phyloP scores from a whole-genome alignment of 768 basidiomycete species.

The Suillus paluster region DNA sequence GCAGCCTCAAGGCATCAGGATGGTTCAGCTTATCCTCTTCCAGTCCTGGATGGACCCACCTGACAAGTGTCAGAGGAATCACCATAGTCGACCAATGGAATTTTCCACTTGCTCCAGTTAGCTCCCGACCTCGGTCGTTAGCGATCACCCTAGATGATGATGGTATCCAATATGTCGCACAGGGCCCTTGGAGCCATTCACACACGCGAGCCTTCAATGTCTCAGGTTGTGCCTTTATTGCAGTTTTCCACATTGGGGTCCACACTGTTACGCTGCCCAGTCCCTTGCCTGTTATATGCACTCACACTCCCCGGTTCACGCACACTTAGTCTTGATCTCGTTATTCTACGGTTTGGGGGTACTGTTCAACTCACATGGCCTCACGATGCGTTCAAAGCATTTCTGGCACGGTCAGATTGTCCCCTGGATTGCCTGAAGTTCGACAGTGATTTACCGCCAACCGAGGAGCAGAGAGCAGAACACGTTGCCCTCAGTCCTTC shows the following conservation, averaged over 20 bases:
- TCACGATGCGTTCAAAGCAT: slow-evolving; percentile 18
- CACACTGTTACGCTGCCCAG: too few species aligned
- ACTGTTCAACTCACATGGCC: too few species aligned
- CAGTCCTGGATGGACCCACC: slow-evolving; percentile 22
- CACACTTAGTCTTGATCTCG: too few species aligned
- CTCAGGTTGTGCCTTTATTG: too few species aligned
- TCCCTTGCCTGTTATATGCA: neutral
- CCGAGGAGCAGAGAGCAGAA: slow-evolving; percentile 16
- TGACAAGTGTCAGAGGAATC: slow-evolving; percentile 19
- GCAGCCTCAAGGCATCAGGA: too few species aligned
- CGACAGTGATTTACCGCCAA: too few species aligned
- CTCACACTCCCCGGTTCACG: neutral
- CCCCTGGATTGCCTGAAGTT: slow-evolving; percentile 25
- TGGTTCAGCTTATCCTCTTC: slow-evolving; percentile 12
- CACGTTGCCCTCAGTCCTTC: slow-evolving; percentile 21
- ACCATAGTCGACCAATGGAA: neutral
- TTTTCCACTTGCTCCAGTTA: slow-evolving; percentile 19
- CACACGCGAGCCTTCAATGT: slow-evolving; percentile 15
- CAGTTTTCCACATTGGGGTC: too few species aligned
- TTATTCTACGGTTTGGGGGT: too few species aligned
- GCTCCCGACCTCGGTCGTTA: slow-evolving; percentile 24
- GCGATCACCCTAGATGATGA: slow-evolving; percentile 11
- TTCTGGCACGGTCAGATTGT: slow-evolving; percentile 22
- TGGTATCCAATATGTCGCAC: neutral
- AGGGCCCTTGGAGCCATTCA: slow-evolving; percentile 3